Conservation (phyloP, 2,329 filamentous ascomycete genomes). For the Arthrobotrys iridis region DNA sequence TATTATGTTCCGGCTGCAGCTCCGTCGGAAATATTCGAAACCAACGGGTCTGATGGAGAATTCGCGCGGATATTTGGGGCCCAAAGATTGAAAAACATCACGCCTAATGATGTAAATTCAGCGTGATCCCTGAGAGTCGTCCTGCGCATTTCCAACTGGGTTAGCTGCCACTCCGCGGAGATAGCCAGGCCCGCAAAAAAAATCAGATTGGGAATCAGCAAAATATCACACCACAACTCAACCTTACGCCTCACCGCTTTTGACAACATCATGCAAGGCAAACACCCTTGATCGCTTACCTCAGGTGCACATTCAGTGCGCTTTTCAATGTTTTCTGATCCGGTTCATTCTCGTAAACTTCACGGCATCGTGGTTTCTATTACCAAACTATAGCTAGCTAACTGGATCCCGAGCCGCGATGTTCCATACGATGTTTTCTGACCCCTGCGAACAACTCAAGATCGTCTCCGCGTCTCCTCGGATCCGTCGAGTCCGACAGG, state of each 20-base stretch:
- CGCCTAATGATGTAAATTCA: constrained; percentile 17
- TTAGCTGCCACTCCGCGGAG: constrained; percentile 36
- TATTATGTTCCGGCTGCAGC: neutral
- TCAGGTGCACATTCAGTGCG: constrained; percentile 7
- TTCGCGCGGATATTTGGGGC: neutral
- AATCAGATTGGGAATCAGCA: neutral
- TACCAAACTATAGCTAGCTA: constrained; percentile 28
- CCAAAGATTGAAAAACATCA: neutral
- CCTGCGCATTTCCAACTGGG: constrained; percentile 26
- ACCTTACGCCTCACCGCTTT: constrained; percentile 16
- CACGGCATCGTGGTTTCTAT: constrained; percentile 40
- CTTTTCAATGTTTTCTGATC: neutral
- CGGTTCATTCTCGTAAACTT: constrained; percentile 41
- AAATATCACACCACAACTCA: constrained; percentile 52
- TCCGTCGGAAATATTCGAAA: neutral
- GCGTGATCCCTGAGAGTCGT: neutral
- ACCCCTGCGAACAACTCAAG: neutral
- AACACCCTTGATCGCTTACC: constrained; percentile 7
- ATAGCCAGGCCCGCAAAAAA: constrained; percentile 7
- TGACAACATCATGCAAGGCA: constrained; percentile 22
- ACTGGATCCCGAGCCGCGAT: neutral
- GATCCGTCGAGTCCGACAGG: constrained; percentile 13
- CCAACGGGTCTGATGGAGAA: neutral
- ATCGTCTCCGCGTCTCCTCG: constrained; percentile 49
- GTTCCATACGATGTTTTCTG: neutral